Base-by-base conservation (phyloP, 345 rosid genomes). In the Brassica incana region DNA sequence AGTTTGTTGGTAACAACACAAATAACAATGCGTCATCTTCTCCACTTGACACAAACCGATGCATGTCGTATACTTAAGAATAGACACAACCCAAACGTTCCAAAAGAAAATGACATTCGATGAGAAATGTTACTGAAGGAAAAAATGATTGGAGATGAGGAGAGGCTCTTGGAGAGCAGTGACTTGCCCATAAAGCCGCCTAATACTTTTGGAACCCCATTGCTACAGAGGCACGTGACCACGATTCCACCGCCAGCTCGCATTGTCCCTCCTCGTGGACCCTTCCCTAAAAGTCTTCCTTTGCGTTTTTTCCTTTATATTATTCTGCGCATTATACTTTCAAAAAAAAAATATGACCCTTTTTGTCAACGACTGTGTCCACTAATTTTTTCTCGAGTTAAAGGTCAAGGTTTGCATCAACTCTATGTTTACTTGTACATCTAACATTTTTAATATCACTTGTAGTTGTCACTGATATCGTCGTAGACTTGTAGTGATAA, bases 221-320 rank as follows among this genome's bases (percentile, higher is more conserved):
- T 5, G 71, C 65, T 78, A 71, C 33, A 18, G 18, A 78, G 16
- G 48, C 81, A 78, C 81, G 81, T 78, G 76, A 78, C 76, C 81
- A 78, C 72, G 81, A 78, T 78, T 78, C 72, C 56, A 25, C 23
- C 61, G 71, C 81, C 81, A 71, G 81, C 81, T 71, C 65, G 72
- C 81, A 33, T 65, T 78, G 81, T 78, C 81, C 15, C 81, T 64
- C 65, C 43, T 71, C 64, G 76, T 69, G 81, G 81, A 32, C 75
- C 80, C 29, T 64, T 71, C 14, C 30, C 36, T 38, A 23, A 71
- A 77, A 71, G 80, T 77, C 76, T 4, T 64, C 71, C 59, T 52
- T 70, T 63, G 65, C 71, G 23, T 62, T 25, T 27, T 12, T 23
- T 60, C 0, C n/a, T 11, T 0, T 61, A 11, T 40, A 66, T 73